Conservation (phyloP, 176 grass and related monocot genomes). For the Carex parvula region DNA sequence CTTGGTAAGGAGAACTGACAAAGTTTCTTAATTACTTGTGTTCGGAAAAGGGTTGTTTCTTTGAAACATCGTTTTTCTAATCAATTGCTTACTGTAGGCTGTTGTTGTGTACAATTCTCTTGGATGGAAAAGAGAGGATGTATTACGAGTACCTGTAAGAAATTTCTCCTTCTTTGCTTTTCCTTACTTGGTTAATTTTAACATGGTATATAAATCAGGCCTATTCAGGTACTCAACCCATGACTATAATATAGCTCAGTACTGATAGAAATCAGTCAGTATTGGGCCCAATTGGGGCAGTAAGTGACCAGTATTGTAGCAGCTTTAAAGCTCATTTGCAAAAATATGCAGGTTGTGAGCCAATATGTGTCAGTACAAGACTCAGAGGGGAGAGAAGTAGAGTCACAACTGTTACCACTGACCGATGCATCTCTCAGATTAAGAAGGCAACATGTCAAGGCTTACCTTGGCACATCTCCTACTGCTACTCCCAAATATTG, state of each 20-base stretch:
- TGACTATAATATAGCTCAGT: neutral
- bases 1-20: conserved; percentile 50
- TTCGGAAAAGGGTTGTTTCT: neutral
- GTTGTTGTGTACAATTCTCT: conserved; percentile 89
- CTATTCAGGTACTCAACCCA: neutral
- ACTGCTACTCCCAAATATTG: conserved; percentile 70
- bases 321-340: conserved; percentile 18
- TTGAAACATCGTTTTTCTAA: conserved; percentile 10
- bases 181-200: conserved; percentile 11
- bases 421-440: conserved; percentile 43
- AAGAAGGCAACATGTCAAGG: conserved; percentile 63
- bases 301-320: conserved; percentile 21
- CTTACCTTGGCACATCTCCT: conserved; percentile 50
- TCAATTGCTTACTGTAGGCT: conserved; percentile 42
- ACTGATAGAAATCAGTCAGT: neutral
- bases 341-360: conserved; percentile 55
- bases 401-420: conserved; percentile 84
- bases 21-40: conserved; percentile 13
- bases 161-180: conserved; percentile 15
- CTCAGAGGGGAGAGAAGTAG: conserved; percentile 79
- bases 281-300: neutral
- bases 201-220: neutral
- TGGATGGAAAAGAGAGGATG: conserved; percentile 83
- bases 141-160: conserved; percentile 84
- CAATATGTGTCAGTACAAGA: conserved; percentile 73